A percentile compares a stretch with the other conserved stretches of the same genome.
phyloP scores from a whole-genome alignment of 2,329 filamentous ascomycete species.

The Colletotrichum sp. region DNA sequence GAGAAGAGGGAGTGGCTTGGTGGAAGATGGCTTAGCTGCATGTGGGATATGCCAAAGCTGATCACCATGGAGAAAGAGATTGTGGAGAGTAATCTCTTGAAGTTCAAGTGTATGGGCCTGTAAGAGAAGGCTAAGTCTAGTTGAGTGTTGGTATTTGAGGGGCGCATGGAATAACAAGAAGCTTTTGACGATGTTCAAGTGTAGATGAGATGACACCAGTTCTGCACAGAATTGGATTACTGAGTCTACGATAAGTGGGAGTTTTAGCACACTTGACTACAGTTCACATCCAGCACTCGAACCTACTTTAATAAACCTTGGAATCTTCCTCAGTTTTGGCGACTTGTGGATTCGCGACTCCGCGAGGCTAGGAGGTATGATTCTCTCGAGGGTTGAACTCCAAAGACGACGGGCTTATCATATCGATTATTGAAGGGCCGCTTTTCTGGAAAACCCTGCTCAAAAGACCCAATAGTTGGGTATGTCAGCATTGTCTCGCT shows the following conservation, averaged over 20 bases:
- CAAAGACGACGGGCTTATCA: background rate
- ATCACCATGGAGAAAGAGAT: conserved; percentile 7
- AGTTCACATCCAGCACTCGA: fast-evolving
- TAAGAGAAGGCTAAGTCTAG: background rate
- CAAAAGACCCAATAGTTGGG: background rate
- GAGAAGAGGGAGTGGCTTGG: conserved; percentile 14
- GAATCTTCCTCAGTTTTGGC: fast-evolving
- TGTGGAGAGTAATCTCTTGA: conserved; percentile 1
- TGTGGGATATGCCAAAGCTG: conserved; percentile 20
- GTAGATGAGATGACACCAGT: background rate
- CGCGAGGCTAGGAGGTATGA: fast-evolving
- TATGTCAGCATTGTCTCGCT: background rate
- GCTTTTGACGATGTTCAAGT: fast-evolving
- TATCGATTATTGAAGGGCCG: too few species aligned
- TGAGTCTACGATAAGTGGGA: fast-evolving
- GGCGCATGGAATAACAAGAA: background rate
- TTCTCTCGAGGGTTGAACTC: background rate
- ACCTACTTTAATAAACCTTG: fast-evolving
- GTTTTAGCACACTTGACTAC: fast-evolving
- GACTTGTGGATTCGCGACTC: background rate
- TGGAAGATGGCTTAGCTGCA: conserved; percentile 19
- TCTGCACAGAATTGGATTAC: fast-evolving
- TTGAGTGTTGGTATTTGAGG: background rate
- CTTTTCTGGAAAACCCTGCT: background rate
- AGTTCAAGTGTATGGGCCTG: conserved; percentile 18